Evolutionary conservation across 345 rosid species (phyloP).

Genomic region (Abelmoschus esculentus): DNA sequence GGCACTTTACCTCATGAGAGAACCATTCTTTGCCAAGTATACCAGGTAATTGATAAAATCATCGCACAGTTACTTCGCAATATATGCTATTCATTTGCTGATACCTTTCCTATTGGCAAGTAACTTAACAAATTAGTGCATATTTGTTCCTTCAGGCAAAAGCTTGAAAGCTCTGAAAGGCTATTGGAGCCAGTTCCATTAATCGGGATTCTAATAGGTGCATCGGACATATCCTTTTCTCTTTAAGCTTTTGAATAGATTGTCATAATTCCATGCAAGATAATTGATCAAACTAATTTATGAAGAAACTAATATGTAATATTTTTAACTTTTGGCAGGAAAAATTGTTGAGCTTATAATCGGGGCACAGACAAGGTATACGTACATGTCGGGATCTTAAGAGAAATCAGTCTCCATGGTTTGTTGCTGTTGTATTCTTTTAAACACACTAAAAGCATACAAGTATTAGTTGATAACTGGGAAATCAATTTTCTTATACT

Average conservation of each 20-base stretch:
- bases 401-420: constrained; percentile 12
- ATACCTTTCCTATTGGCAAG: neutral
- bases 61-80: neutral
- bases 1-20: constrained; percentile 94
- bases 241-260: neutral
- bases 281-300: neutral
- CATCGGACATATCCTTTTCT: neutral
- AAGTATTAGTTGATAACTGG: neutral
- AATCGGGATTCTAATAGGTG: constrained; percentile 12
- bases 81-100: neutral
- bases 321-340: constrained; percentile 28
- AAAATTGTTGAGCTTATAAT: constrained; percentile 79
- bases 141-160: constrained; percentile 43
- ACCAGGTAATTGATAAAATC: constrained; percentile 46
- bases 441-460: neutral
- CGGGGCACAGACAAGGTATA: constrained; percentile 90
- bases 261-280: neutral
- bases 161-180: constrained; percentile 60
- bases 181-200: constrained; percentile 37
- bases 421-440: constrained; percentile 4
- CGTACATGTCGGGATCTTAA: constrained; percentile 93
- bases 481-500: too few relatives aligned
- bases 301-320: neutral
- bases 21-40: constrained; percentile 87
- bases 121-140: neutral